Base-by-base conservation (phyloP, 1,139 yeast genomes). In the Candida gigantensis region DNA sequence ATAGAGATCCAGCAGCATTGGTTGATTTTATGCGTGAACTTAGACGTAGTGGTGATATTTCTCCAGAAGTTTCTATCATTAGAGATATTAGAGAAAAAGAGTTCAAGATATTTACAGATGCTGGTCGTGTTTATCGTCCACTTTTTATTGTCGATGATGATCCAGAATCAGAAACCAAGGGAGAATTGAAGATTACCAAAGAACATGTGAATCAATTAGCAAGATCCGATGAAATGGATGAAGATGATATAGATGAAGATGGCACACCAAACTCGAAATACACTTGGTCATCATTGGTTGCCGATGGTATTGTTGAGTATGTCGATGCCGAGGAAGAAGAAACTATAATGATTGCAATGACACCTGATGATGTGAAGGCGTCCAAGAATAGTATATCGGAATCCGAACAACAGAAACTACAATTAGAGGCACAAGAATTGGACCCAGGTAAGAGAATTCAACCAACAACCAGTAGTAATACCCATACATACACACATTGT, bases 271-370 rank as follows among this genome's bases (percentile, higher is more conserved):
- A 78, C 35, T 77, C 74, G 26, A 69, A 72, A 15, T 87, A 78
- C 51, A 86, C 89, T 6, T 92, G 98, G 98, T 74, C 85, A 3
- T 80, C 90, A 5, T 72, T 94, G 49, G 81, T 94, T 21, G 78
- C 72, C 44, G 86, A 83, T 47, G 99, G 97, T 57, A 74, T 89
- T 39, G 90, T 89, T 30, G 97, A 90, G 62, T 90, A 90, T 57
- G 85, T 90, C 40, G 97, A 90, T 64, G 97, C 97, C 19, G 97
- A 90, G 65, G 97, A 90, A 72, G 97, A 90, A 61, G 97, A 92
- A 66, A 89, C 97, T 1, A 87, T 89, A 40, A 84, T 94, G 89
- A 92, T 92, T 68, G 97, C 98, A 33, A 94, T 92, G 98, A 85
- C 96, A 16, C 96, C 96, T 2, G 98, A 92, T 61, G 99, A 92